A percentile compares a stretch with the other conserved stretches of the same genome.
Evolutionary conservation across 805 yeast genomes (phyloP).

Genomic region (Osmozyma mogii): DNA sequence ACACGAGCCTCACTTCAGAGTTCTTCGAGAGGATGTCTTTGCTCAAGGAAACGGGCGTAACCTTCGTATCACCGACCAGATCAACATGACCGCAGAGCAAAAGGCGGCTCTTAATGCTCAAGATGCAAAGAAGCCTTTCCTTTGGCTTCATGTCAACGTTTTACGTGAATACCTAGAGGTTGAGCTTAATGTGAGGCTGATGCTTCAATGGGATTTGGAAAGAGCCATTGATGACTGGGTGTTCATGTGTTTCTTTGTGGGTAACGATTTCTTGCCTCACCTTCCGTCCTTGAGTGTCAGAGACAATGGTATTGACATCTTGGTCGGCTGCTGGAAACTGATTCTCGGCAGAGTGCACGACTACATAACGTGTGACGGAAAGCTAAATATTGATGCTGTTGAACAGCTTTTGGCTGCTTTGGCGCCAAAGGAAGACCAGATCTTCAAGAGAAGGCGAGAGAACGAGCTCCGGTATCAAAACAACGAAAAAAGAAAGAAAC

Average conservation of each 20-base stretch:
- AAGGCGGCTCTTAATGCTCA: constrained; percentile 30
- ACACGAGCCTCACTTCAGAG: constrained; percentile 94
- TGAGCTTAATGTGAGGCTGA: constrained; percentile 65
- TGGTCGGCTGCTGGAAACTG: constrained; percentile 79
- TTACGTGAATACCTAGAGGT: constrained; percentile 80
- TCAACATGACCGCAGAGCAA: constrained; percentile 57
- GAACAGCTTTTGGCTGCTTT: constrained; percentile 60
- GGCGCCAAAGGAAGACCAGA: constrained; percentile 68
- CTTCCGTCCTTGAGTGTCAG: constrained; percentile 91
- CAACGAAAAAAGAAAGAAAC: constrained; percentile 50
- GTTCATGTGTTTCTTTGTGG: constrained; percentile 96
- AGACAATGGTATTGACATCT: constrained; percentile 81
- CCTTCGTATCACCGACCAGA: constrained; percentile 39
- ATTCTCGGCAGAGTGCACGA: constrained; percentile 58
- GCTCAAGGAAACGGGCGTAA: constrained; percentile 53
- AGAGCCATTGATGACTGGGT: constrained; percentile 99
- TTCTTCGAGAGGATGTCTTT: constrained; percentile 93
- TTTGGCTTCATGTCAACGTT: constrained; percentile 88
- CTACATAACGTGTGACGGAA: constrained; percentile 87
- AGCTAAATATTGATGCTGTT: constrained; percentile 65
- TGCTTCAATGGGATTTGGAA: constrained; percentile 78
- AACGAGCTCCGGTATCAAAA: constrained; percentile 65
- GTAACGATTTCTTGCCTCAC: constrained; percentile 97
- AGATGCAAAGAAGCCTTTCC: constrained; percentile 68
- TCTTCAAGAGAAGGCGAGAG: constrained; percentile 63